Evolutionary conservation across 108 stramenopile genomes (phyloP).

Genomic region (Aurantiochytrium sp.): DNA sequence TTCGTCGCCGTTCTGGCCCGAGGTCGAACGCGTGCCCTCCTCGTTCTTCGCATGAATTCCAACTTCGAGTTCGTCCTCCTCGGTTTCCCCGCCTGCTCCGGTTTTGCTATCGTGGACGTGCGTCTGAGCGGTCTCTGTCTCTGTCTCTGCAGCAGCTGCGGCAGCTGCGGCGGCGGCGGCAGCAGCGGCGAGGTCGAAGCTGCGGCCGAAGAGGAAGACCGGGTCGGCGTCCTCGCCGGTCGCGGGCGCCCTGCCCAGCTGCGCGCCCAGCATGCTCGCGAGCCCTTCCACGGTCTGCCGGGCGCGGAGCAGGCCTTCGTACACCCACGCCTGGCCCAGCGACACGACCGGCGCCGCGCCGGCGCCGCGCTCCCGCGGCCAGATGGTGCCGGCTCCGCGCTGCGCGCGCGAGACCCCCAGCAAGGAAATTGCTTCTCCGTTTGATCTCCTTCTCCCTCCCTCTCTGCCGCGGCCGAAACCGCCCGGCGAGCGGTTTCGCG

Average conservation of each 20-base stretch:
- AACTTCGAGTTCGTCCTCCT: neutral
- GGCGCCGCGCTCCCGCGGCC: neutral
- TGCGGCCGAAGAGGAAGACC: neutral
- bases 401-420: neutral
- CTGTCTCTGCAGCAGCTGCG: neutral
- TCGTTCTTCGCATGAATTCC: neutral
- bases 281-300: neutral
- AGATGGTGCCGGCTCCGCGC: neutral
- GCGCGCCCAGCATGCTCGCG: neutral
- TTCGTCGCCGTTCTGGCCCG: neutral
- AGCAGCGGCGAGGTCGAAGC: neutral
- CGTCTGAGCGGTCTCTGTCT: neutral
- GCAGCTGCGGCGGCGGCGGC: neutral
- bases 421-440: too few species aligned
- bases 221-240: neutral
- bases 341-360: neutral
- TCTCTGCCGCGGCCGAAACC: too few species aligned
- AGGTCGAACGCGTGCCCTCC: neutral
- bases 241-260: neutral
- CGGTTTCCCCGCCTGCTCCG: neutral
- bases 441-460: too few species aligned
- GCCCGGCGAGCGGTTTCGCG: too few species aligned
- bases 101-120: neutral
- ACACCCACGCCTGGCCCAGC: neutral
- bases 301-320: neutral